These are phyloP conservation scores for Sabuloglossum arenarium DNA, from an alignment of 495 filamentous ascomycete species.

Conservation along the genomic window DNA sequence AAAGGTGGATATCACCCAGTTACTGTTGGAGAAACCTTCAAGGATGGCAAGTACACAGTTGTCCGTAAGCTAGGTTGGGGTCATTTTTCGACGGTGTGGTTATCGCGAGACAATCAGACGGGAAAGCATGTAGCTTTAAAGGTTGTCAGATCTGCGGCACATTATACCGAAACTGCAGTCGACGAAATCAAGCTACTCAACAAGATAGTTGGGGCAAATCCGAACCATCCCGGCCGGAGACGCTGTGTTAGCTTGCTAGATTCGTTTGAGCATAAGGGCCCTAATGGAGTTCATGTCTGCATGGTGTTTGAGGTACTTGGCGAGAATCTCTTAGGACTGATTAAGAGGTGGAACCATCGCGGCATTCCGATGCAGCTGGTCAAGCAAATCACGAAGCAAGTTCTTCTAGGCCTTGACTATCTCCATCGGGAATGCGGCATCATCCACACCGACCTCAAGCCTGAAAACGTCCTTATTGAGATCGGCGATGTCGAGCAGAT, in stretches of 20 bases:
- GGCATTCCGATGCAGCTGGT: conserved; percentile 92
- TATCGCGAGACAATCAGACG: conserved; percentile 77
- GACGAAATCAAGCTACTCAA: conserved; percentile 98
- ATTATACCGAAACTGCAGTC: conserved; percentile 97
- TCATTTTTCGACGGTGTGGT: conserved; percentile 96
- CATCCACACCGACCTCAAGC: conserved; percentile 95
- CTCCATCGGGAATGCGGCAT: conserved; percentile 96
- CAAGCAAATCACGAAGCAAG: conserved; percentile 97
- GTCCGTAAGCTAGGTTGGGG: conserved; percentile 97
- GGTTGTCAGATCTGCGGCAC: conserved; percentile 87
- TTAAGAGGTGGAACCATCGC: conserved; percentile 95
- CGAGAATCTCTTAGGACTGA: conserved; percentile 85
- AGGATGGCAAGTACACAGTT: conserved; percentile 89
- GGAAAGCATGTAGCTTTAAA: conserved; percentile 94
- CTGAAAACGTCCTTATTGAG: conserved; percentile 96
- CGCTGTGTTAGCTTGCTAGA: conserved; percentile 92
- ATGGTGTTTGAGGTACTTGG: conserved; percentile 99
- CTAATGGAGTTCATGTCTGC: conserved; percentile 89
- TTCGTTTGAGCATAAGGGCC: conserved; percentile 94
- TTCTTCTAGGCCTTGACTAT: conserved; percentile 86
- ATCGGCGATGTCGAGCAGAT: conserved; percentile 97
- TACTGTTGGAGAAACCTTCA: conserved; percentile 83
- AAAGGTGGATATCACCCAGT: conserved; percentile 97
- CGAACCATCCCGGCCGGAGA: conserved; percentile 73
- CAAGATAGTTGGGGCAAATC: conserved; percentile 88